Evolutionary conservation across 805 yeast species (phyloP), one percentile per base, ranked within the genome.

Genomic region (Wickerhamomyces ciferrii): DNA sequence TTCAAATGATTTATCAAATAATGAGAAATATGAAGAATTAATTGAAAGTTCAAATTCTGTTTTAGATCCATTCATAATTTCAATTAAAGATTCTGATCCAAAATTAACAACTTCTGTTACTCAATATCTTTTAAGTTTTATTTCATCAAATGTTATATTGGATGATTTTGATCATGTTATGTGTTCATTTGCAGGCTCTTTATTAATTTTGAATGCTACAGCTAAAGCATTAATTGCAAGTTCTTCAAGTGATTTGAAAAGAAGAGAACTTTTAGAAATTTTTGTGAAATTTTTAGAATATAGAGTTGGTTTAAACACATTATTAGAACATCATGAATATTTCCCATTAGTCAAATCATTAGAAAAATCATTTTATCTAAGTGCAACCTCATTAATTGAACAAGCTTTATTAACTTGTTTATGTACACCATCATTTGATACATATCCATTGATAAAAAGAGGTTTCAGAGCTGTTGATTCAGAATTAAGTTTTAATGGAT

Each of bases 341-440:
- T 53, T 60, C 19, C 51, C 50, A 3, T 49, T 54, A 6, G 58
- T 64, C 3, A 45, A 54, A 3, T 50, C 47, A 2, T 52, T 52
- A 1, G 71, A 71, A 32, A 43, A 44, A 11, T 36, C 46, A 2
- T 59, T 66, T 10, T 71, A 74, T 45, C 48, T 54, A 0, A 46
- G 62, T 13, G 51, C 76, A 1, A 59, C 70, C 10, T 63, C 70
- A 4, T 58, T 70, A 5, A 61, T 77, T 43, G 87, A 82, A 43
- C 72, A 78, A 43, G 75, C 79, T 5, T 55, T 79, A 27, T 66
- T 79, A 27, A 54, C 78, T 20, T 75, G 79, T 1, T 58, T 83
- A 11, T 75, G 81, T 48, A 71, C 81, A 0, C 76, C 76, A 41
- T 75, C 71, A 36, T 57, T 71, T 17, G 81, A 76, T 19, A 71